phyloP scores from a whole-genome alignment of 2,329 filamentous ascomycete species.

The Aspergillus puulaauensis region DNA sequence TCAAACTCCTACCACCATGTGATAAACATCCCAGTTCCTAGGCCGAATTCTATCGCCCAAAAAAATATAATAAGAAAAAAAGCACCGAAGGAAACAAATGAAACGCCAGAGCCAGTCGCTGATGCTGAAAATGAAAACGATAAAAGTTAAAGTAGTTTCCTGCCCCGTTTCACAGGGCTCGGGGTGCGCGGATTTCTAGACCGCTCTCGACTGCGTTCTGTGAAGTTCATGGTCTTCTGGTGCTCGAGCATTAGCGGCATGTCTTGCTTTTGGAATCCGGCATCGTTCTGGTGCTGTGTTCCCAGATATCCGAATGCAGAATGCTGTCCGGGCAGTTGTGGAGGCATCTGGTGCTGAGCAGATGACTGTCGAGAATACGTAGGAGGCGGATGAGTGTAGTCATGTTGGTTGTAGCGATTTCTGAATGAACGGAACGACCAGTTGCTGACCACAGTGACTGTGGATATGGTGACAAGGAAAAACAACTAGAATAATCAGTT shows the following conservation, averaged over 20 bases:
- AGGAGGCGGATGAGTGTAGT: slow-evolving; percentile 24
- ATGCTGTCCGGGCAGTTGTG: slow-evolving; percentile 28
- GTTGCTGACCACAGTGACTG: slow-evolving; percentile 57
- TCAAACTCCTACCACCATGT: neutral
- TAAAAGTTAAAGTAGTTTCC: slow-evolving; percentile 17
- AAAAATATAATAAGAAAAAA: neutral
- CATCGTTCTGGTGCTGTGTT: slow-evolving; percentile 15
- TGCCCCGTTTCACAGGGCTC: slow-evolving; percentile 34
- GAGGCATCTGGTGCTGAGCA: slow-evolving; percentile 20
- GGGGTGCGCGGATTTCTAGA: slow-evolving; percentile 36
- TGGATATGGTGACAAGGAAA: slow-evolving; percentile 42
- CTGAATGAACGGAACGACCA: slow-evolving; percentile 58
- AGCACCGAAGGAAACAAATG: neutral
- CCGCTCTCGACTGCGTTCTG: slow-evolving; percentile 31
- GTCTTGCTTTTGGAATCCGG: slow-evolving; percentile 26
- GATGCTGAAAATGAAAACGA: slow-evolving; percentile 12
- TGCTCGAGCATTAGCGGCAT: slow-evolving; percentile 32
- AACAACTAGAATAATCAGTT: slow-evolving; percentile 34
- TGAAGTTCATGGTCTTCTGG: slow-evolving; percentile 29
- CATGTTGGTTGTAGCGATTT: slow-evolving; percentile 33
- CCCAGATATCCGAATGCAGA: slow-evolving; percentile 27
- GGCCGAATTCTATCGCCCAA: neutral
- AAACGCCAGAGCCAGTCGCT: slow-evolving; percentile 12
- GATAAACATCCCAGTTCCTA: neutral
- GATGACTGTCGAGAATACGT: slow-evolving; percentile 24